Evolutionary conservation across 768 basidiomycete species (phyloP), one percentile per base, ranked within the genome.

Genomic region (Candolleomyces aberdarensis): DNA sequence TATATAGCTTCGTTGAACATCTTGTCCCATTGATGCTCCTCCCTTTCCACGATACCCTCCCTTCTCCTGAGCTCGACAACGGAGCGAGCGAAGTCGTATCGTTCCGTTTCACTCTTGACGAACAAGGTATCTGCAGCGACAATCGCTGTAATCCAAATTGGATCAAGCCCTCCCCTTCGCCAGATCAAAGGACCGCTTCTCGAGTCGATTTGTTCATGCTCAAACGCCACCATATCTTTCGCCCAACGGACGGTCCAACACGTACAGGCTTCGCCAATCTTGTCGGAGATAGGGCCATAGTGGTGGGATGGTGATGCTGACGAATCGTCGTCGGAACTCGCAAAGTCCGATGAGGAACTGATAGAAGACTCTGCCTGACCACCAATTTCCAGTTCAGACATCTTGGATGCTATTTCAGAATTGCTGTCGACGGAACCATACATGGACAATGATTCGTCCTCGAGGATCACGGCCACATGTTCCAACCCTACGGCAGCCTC

Each of bases 231-330:
- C 63, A 96, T 80, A 69, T 97, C 94, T 13, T 75, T 70, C 0
- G 87, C 92, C 95, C 95, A 98, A 48, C 92, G 80, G 0, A 87
- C 82, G 17, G 97, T 78, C 94, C 94, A 98, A 71, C 90, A 92
- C 2, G 84, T 83, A 65, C 89, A 88, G 0, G 92, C 89, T 73
- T 96, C 94, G 13, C 95, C 95, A 59, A 97, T 92, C 76, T 93
- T 96, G 73, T 94, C 86, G 0, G 91, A 91, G 10, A 94, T 80
- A n/a, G 85, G 80, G n/a, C 94, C 95, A 67, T 97, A 96, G 68
- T 86, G 82, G 66, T 86, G 90, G 40, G 75, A 76, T 50, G 2
- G 67, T 64, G 20, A 36, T 8, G 36, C 36, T 9, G 39, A 41
- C 22, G 7, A 5, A 17, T 64, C 67, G 17, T 57, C 61, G 4